Evolutionary conservation across 2,329 filamentous ascomycete species (phyloP).

Genomic region (Byssochlamys sp.): DNA sequence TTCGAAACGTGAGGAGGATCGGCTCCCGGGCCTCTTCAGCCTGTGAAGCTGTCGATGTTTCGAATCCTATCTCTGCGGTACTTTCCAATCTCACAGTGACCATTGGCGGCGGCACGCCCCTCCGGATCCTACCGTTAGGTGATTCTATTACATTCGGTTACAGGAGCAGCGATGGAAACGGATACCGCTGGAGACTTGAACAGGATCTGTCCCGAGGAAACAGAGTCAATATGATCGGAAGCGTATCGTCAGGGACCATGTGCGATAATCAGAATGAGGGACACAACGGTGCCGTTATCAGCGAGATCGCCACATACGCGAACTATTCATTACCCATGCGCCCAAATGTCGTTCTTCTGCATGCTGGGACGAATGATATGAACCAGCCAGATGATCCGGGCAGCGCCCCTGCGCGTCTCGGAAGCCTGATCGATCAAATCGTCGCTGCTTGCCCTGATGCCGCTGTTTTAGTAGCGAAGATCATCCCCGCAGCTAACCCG

Average conservation of each 20-base stretch:
- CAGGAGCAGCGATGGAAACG: conserved; percentile 18
- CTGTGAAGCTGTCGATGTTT: background rate
- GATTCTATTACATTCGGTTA: conserved; percentile 26
- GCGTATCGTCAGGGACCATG: conserved; percentile 14
- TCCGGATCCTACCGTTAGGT: conserved; percentile 20
- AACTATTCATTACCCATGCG: conserved; percentile 7
- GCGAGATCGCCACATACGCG: conserved; percentile 15
- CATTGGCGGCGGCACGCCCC: background rate
- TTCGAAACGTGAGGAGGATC: background rate
- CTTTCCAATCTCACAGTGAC: background rate
- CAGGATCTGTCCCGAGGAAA: conserved; percentile 15
- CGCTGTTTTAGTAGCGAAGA: conserved; percentile 28
- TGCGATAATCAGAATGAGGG: conserved; percentile 13
- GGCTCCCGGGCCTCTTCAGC: background rate
- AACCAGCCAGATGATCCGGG: conserved; percentile 10
- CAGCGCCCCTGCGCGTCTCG: conserved; percentile 25
- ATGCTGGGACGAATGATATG: conserved; percentile 28
- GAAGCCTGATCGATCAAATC: conserved; percentile 23
- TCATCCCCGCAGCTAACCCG: conserved; percentile 17
- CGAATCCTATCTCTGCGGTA: background rate
- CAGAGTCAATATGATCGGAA: conserved; percentile 5
- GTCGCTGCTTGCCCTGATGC: conserved; percentile 19
- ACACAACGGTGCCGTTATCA: conserved; percentile 17
- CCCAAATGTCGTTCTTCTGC: conserved; percentile 24
- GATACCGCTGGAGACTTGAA: conserved; percentile 24